Base-by-base conservation (phyloP, 768 basidiomycete species). In the Coprinopsis marcescibilis region DNA sequence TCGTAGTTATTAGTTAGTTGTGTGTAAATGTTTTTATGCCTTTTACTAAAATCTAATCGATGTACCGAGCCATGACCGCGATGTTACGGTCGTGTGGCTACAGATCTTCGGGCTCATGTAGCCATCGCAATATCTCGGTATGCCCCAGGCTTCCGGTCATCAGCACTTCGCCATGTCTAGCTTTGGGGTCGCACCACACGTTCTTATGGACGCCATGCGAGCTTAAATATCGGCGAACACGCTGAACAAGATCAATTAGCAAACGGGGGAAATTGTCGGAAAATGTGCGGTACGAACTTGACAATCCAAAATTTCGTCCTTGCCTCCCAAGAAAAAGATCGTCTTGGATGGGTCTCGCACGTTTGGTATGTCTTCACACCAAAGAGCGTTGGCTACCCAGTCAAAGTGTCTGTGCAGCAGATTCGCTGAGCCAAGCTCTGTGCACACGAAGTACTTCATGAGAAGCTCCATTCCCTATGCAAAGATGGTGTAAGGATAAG, bases 291-390 rank as follows among this genome's bases (percentile, higher is more conserved):
- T 11, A 55, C 72, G 33, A 43, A 89, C 89, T 57, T 76, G 68
- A 13, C 89, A 75, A 56, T 85, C 76, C 45, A 95, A 65, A 55
- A 98, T 89, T 17, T 72, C 73, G 54, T 96, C 93, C 51, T 80
- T 74, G 1, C 85, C 89, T n/a, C 90, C 89, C 14, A 96, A 70
- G 51, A 94, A 70, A 61, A 90, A 87, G 41, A 83, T 63, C 0
- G 84, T 78, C 57, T 78, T 82, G 26, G 68, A 53, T 1, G 81
- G 75, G 61, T 92, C 81, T 13, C 71, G 67, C 13, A 83, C 85
- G 57, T 90, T 74, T 1, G 89, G 88, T 37, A 95, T 91, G 56
- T 94, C 87, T 63, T 93, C 89, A 51, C 80, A 88, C 81, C 87
- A 97, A 10, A 97, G 70, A 8, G 88, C 82, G 59, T 96, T 96